Base-by-base conservation (phyloP, 257 asterid species). In the Ilex aquifolium region DNA sequence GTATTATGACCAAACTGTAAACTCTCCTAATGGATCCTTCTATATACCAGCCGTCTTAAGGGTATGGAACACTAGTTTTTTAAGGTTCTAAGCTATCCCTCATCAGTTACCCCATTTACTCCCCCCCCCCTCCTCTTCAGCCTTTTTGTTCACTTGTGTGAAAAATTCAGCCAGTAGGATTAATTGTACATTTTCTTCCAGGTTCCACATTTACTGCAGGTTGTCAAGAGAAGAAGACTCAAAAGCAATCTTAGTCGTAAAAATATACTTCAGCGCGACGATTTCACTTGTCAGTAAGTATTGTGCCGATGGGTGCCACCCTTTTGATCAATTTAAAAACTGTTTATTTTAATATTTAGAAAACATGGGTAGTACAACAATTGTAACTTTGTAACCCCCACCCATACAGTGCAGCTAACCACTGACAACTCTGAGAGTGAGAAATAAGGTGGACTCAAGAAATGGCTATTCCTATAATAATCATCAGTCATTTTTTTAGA, bases 1-100 rank as follows among this genome's bases (percentile, higher is more conserved):
- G 75, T 91, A 91, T 72, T 91, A 91, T 78, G 97, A 84, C 64
- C 97, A 88, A 74, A 80, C 93, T 64, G 80, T 91, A 62, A 91
- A 73, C 74, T 91, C 96, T 68, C 91, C 96, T 21, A 80, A 77
- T 74, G 97, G 97, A 61, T 85, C 93, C 70, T 91, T 79, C 80
- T 85, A 84, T 57, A 91, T 91, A 69, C 97, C 97, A 73, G 97
- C 97, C 39, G 97, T 91, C 50, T 77, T 91, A 74, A 84, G 97
- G 96, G 97, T 91, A 85, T 73, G 89, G 48, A 55, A 64, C 68
- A 76, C 56, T 30, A 48, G 32, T 44, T 62, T 62, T 32, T 13
- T 21, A 21, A 21, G 27, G 27, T 21, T 21, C 27, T 21, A 21
- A 21, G 27, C 27, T 21, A 21, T 21, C 27, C 27, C 27, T 21